Evolutionary conservation across 768 basidiomycete species (phyloP), one percentile per base, ranked within the genome.

Genomic region (Trametes sanguinea): DNA sequence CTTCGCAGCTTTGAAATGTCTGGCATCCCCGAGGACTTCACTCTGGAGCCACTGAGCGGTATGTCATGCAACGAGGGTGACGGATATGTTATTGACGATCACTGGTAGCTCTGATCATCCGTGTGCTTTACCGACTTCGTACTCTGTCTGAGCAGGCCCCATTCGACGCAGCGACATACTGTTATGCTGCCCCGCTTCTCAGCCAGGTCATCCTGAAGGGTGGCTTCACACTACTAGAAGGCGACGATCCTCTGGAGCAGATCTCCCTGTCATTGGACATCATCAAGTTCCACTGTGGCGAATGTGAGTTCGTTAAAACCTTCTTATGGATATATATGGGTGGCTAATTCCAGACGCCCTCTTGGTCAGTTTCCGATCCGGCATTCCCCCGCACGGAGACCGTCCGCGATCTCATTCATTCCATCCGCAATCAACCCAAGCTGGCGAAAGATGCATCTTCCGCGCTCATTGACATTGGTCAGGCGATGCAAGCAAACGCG

Each of bases 81-180:
- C 32, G 17, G 7, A 27, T 11, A n/a, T 2, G 3, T 11, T 51
- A 61, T 42, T 55, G 22, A 35, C 7, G 4, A 14, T 22, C 4
- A 1, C 6, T 54, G n/a, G 27, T 60, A 95, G 95, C 80, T 6
- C 78, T 98, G 35, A 80, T 95, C 29, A 77, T 92, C 48, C 90
- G 97, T 30, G 87, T 98, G 1, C 78, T 99, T 2, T 90, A 96
- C 72, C 86, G 92, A 17, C 73, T 98, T 0, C 86, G 91, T 17
- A 89, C 83, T 60, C 78, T 95, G 3, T 87, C 92, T 0, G 92
- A 95, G 63, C 88, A 92, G 65, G 76, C 83, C 0, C 85, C 94
- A 0, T 88, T 98, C 53, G 93, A 96, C 70, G 82, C 89, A 0
- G 85, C 92, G 2, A 95, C 94, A 0, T 96, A 92, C 74, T 85